phyloP scores from a whole-genome alignment of 306 rosid genomes.

The Dryas octopetala region DNA sequence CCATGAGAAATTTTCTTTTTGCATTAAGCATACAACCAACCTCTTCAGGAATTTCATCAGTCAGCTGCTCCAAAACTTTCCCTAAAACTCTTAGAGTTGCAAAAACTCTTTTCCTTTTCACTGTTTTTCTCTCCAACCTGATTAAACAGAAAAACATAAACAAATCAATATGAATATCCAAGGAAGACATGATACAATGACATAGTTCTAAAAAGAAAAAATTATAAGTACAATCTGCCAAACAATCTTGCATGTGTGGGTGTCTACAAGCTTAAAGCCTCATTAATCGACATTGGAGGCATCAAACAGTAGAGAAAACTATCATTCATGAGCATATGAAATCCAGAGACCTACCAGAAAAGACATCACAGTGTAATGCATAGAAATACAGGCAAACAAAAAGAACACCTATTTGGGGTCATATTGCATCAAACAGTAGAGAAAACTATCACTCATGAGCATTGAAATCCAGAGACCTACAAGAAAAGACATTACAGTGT shows the following conservation, averaged over 20 bases:
- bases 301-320: background rate
- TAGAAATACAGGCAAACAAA: constrained; percentile 2
- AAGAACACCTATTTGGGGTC: background rate
- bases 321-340: background rate
- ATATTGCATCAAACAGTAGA: background rate
- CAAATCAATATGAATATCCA: background rate
- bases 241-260: background rate
- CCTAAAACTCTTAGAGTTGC: constrained; percentile 86
- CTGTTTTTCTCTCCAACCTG: constrained; percentile 85
- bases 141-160: constrained; percentile 19
- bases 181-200: constrained; percentile 7
- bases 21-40: constrained; percentile 42
- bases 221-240: background rate
- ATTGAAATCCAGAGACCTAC: background rate
- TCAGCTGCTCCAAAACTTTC: constrained; percentile 74
- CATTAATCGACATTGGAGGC: background rate
- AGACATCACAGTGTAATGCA: background rate
- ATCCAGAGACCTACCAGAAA: background rate
- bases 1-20: background rate
- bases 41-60: constrained; percentile 84
- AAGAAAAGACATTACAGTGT: background rate
- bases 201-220: background rate
- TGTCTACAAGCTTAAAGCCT: background rate
- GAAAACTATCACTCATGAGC: background rate
- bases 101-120: constrained; percentile 82